Base-by-base conservation (phyloP, 192 early-diverging fungal species). In the Umbelopsis ramanniana region DNA sequence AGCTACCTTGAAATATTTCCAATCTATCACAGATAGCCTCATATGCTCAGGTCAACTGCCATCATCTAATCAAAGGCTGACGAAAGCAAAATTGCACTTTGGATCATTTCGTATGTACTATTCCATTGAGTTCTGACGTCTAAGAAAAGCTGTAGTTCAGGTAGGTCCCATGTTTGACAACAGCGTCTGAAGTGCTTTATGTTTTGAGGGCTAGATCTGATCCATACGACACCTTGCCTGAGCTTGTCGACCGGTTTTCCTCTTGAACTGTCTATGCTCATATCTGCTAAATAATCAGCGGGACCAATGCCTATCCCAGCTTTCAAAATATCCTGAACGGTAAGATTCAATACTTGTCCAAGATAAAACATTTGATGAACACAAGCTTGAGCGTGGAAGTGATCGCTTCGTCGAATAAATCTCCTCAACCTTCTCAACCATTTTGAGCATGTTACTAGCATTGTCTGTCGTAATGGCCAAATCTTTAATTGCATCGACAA, bases 401-500 rank as follows among this genome's bases (percentile, higher is more conserved):
- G 9, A 5, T 50, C 48, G 19, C 48, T 50, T n/a, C 29, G 53
- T 29, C 21, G 23, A 55, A 23, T 55, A 24, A 26, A 24, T n/a
- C 7, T 55, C 53, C 9, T 55, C 26, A 29, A 55, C 23, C 21
- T 55, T 26, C 26, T 55, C 10, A 11, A 55, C 26, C 7, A 55
- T 55, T 50, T 3, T 55, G 26, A 55, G 6, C 21, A 55, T 55
- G 53, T 55, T 55, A 55, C 53, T 55, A 22, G 53, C 53, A 55
- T 55, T 55, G 11, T 55, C 26, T 23, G 53, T 55, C 2, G 53
- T 55, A 29, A 55, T 55, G 26, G 53, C 53, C 53, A 55, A 6
- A 55, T 55, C 11, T 55, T 29, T 21, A 23, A 55, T 2, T 6
- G 53, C 26, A 55, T 55, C 53, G 21, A 55, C 53, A 55, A 55